Conservation (phyloP, 768 basidiomycete species). For the Kwoniella heveanensis region DNA sequence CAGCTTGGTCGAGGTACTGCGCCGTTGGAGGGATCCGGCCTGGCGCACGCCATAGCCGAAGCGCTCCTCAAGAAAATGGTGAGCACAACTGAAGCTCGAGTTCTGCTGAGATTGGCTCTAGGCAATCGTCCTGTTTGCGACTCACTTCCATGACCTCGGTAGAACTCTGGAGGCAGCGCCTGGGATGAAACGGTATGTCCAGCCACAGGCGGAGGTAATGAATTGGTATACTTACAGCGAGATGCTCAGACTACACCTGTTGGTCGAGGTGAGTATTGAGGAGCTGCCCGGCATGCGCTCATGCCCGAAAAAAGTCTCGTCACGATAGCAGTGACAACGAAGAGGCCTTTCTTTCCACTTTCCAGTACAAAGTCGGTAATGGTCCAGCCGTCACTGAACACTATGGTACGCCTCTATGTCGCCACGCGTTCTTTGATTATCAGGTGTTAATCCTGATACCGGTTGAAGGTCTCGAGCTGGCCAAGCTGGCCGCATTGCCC, state of each 20-base stretch:
- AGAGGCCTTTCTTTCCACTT: slow-evolving; percentile 44
- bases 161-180: slow-evolving; percentile 75
- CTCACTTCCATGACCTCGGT: slow-evolving; percentile 83
- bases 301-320: slow-evolving; percentile 4
- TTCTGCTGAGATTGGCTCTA: slow-evolving; percentile 46
- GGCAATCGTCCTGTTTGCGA: slow-evolving; percentile 89
- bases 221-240: not conserved
- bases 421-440: not conserved
- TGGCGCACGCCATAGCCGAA: slow-evolving; percentile 58
- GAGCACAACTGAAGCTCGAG: too few relatives aligned
- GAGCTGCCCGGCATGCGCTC: not conserved
- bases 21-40: slow-evolving; percentile 68
- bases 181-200: slow-evolving; percentile 73
- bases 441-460: not conserved
- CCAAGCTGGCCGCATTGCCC: slow-evolving; percentile 83
- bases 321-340: slow-evolving; percentile 17
- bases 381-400: slow-evolving; percentile 46
- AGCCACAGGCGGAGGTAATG: too few relatives aligned
- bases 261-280: slow-evolving; percentile 66
- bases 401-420: slow-evolving; percentile 50
- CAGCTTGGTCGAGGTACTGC: slow-evolving; percentile 79
- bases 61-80: slow-evolving; percentile 69
- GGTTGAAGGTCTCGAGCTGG: slow-evolving; percentile 78
- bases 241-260: slow-evolving; percentile 70
- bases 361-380: slow-evolving; percentile 54